phyloP scores from a whole-genome alignment of 2,329 filamentous ascomycete species.

The Cladophialophora carrionii region DNA sequence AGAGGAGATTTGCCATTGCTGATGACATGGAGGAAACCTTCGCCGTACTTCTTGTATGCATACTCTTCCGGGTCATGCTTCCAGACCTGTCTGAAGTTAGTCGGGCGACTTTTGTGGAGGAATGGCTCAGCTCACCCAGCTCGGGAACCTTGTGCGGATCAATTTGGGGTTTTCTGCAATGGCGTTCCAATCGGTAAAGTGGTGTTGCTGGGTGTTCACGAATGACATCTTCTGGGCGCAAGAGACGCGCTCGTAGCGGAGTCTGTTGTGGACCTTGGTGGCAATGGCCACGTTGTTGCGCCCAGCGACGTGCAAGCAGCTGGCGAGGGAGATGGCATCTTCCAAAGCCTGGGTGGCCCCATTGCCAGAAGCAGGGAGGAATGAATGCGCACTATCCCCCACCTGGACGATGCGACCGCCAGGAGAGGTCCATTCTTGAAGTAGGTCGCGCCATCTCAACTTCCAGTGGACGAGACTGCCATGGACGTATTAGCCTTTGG shows the following conservation, averaged over 20 bases:
- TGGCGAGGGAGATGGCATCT: slow-evolving; percentile 52
- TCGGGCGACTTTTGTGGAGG: slow-evolving; percentile 41
- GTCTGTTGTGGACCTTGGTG: background rate
- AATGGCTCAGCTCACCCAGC: background rate
- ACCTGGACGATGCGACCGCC: slow-evolving; percentile 51
- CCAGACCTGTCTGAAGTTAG: slow-evolving; percentile 51
- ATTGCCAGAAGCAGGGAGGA: slow-evolving; percentile 53
- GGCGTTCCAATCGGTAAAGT: slow-evolving; percentile 24
- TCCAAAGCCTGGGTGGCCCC: slow-evolving; percentile 57
- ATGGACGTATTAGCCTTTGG: background rate
- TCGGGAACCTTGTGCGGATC: background rate
- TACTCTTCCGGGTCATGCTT: slow-evolving; percentile 55
- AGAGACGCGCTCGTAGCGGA: slow-evolving; percentile 27
- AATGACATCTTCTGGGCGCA: slow-evolving; percentile 30
- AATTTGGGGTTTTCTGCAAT: slow-evolving; percentile 9
- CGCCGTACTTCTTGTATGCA: slow-evolving; percentile 47
- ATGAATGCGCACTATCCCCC: slow-evolving; percentile 56
- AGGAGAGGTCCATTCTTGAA: slow-evolving; percentile 44
- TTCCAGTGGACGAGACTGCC: slow-evolving; percentile 25
- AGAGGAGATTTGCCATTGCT: slow-evolving; percentile 8
- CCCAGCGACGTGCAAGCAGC: background rate
- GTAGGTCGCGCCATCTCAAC: slow-evolving; percentile 27
- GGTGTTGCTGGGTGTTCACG: slow-evolving; percentile 28
- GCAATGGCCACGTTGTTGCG: slow-evolving; percentile 1
- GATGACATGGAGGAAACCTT: slow-evolving; percentile 15